Percentiles rank a stretch among this genome's conserved stretches.
phyloP scores from a whole-genome alignment of 2,329 filamentous ascomycete genomes.

The Fusarium nelsonii region DNA sequence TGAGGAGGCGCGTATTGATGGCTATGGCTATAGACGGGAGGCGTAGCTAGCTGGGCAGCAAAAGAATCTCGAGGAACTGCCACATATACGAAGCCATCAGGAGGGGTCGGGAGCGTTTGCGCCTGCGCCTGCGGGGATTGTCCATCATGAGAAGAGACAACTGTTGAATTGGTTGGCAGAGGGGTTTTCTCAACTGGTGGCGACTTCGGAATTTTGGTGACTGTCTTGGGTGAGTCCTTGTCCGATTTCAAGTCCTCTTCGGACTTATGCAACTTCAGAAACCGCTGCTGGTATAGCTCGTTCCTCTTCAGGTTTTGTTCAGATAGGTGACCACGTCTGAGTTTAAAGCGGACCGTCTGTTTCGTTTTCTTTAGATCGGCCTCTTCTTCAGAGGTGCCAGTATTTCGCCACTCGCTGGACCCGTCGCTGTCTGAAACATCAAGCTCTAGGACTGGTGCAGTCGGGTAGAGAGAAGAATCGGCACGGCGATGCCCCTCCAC shows the following conservation, averaged over 20 bases:
- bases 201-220: not conserved
- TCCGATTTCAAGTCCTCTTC: not conserved
- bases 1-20: not conserved
- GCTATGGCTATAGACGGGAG: not conserved
- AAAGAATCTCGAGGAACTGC: not conserved
- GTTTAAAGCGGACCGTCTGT: not conserved
- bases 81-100: conserved; percentile 2
- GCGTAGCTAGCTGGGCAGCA: not conserved
- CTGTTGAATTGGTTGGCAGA: too few species aligned
- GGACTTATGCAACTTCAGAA: not conserved
- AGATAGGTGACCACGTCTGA: conserved; percentile 12
- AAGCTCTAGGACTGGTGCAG: not conserved
- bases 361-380: not conserved
- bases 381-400: conserved; percentile 19
- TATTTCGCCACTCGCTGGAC: conserved; percentile 12
- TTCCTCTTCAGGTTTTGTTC: conserved; percentile 34
- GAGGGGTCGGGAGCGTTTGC: conserved; percentile 3
- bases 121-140: not conserved
- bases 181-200: not conserved
- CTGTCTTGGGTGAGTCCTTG: conserved; percentile 5
- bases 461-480: conserved; percentile 3
- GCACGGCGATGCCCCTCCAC: conserved; percentile 22
- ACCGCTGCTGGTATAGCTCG: not conserved
- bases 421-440: conserved; percentile 18
- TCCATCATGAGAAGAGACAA: not conserved